Evolutionary conservation across 129 eudicot genomes (phyloP).

Genomic region (Tagetes patula): DNA sequence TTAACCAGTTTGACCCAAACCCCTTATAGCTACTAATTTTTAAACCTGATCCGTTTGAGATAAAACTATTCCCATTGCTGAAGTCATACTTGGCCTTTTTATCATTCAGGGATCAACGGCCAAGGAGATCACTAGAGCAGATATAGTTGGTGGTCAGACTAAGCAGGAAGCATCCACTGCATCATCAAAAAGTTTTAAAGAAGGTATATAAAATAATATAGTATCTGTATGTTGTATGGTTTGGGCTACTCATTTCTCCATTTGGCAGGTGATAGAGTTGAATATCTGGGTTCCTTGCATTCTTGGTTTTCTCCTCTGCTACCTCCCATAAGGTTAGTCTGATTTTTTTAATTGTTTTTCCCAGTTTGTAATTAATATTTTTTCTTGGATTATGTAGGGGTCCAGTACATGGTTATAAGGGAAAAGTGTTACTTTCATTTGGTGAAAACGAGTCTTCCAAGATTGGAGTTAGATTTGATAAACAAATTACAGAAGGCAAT

Average conservation of each 20-base stretch:
- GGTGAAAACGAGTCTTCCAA: slow-evolving; percentile 82
- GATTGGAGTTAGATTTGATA: slow-evolving; percentile 91
- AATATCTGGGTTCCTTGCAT: slow-evolving; percentile 63
- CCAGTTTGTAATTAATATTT: not conserved
- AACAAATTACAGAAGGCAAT: slow-evolving; percentile 72
- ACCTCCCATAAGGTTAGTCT: slow-evolving; percentile 56
- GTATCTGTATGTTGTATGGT: no score
- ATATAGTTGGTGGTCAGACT: slow-evolving; percentile 76
- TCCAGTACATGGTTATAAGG: slow-evolving; percentile 70
- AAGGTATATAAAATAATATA: slow-evolving; percentile 42
- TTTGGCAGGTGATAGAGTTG: slow-evolving; percentile 94
- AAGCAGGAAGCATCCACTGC: slow-evolving; percentile 91
- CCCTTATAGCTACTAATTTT: not conserved
- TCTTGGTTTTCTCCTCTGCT: slow-evolving; percentile 49
- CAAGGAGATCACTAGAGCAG: slow-evolving; percentile 72
- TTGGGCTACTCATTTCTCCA: not conserved
- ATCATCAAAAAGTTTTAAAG: slow-evolving; percentile 73
- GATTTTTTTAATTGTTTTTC: not conserved
- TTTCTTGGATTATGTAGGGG: slow-evolving; percentile 46
- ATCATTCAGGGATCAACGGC: no score
- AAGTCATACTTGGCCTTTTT: no score
- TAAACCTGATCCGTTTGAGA: not conserved
- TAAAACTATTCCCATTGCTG: no score
- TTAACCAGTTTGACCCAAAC: not conserved
- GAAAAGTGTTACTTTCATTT: slow-evolving; percentile 84